phyloP scores from a whole-genome alignment of 2,329 filamentous ascomycete species.

The Didymella lethalis region DNA sequence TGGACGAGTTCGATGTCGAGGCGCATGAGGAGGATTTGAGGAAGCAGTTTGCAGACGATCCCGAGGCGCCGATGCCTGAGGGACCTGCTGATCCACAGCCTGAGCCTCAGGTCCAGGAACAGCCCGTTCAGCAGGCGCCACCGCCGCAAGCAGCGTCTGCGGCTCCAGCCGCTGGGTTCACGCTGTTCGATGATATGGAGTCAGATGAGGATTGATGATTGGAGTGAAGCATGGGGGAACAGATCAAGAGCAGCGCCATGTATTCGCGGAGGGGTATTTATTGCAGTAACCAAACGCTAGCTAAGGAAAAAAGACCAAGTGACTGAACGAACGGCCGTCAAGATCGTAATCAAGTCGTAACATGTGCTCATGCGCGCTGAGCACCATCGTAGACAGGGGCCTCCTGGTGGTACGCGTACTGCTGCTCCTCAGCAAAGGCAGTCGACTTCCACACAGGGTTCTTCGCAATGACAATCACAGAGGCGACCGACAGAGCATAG shows the following conservation, averaged over 20 bases:
- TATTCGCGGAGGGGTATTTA: neutral
- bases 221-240: neutral
- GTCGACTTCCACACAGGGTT: slow-evolving; percentile 8
- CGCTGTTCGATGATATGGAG: slow-evolving; percentile 25
- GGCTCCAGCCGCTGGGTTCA: slow-evolving; percentile 10
- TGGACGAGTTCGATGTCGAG: slow-evolving; percentile 34
- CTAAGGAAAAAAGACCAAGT: neutral
- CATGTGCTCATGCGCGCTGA: slow-evolving; percentile 3
- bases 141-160: neutral
- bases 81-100: slow-evolving; percentile 1
- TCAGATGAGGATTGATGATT: slow-evolving; percentile 14
- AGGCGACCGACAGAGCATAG: slow-evolving; percentile 1
- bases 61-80: slow-evolving; percentile 2
- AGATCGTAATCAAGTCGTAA: neutral
- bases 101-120: slow-evolving; percentile 12
- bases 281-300: neutral
- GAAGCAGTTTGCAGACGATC: slow-evolving; percentile 14
- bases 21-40: slow-evolving; percentile 34
- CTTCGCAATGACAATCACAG: slow-evolving; percentile 14
- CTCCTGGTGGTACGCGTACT: slow-evolving; percentile 14
- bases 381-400: neutral
- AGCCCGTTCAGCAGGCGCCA: slow-evolving; percentile 5
- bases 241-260: neutral
- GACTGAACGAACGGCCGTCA: neutral
- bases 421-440: neutral